Base-by-base conservation (phyloP, 176 grass and related monocot species). In the Aechmea fasciata region DNA sequence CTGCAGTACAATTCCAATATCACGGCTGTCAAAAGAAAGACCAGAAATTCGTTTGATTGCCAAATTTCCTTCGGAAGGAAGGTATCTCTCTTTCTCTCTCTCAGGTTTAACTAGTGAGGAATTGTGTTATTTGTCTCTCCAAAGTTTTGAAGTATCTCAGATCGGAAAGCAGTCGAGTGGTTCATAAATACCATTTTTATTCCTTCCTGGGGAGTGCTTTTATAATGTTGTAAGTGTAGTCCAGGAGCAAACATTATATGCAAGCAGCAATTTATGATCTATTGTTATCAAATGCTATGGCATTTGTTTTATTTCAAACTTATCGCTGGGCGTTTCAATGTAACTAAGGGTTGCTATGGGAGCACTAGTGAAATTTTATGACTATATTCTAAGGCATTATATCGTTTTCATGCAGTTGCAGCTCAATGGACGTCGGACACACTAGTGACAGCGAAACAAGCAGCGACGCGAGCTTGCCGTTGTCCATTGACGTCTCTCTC, bases 61-160 rank as follows among this genome's bases (percentile, higher is more conserved):
- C 9, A 54, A 75, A 14, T 75, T 75, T 66, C 73, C 73, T 49
- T 49, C 23, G 13, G 73, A 75, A 67, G 73, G 73, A 15, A 75
- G 73, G 73, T 75, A 49, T 75, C 33, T 75, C 73, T 75, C 19
- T 75, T 20, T 26, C 25, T 28, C 17, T 75, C n/a, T 61, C 13
- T 52, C 14, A 24, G 20, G 33, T 41, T 41, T 41, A 41, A 41
- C 33, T 41, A 41, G 33, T 41, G 33, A 41, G 33, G 33, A 41
- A 41, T 8, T 41, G 33, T 41, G 33, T 41, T 41, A 41, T 41
- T 41, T 41, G 33, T 7, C 33, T 41, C 33, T 41, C 33, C 33
- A 41, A 41, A 41, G 33, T 41, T 41, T 41, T 41, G 3, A 33
- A 33, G 29, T 41, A 3, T 41, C 33, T 41, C 33, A 7, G 0